Conservation (phyloP, 108 stramenopile species). For the Conticribra guillardii region DNA sequence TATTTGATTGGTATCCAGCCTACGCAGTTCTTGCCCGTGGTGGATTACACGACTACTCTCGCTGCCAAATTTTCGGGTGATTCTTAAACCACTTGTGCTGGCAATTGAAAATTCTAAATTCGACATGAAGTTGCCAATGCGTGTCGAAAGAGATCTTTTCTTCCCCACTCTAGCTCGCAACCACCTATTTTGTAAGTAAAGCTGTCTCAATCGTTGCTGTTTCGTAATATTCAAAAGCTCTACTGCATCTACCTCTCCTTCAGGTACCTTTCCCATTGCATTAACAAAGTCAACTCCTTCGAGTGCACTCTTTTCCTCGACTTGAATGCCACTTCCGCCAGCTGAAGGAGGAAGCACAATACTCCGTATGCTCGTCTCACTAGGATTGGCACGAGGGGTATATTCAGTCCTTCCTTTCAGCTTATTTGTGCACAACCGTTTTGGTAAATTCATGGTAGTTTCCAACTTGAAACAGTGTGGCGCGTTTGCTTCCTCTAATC, state of each 20-base stretch:
- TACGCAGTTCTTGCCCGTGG: conserved; percentile 8
- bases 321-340: conserved; percentile 37
- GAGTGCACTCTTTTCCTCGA: conserved; percentile 54
- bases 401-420: conserved; percentile 72
- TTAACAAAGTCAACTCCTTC: conserved; percentile 70
- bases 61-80: too few species aligned
- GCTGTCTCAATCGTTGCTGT: conserved; percentile 6
- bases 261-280: conserved; percentile 52
- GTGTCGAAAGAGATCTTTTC: too few species aligned
- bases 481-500: conserved; percentile 18
- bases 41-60: not conserved
- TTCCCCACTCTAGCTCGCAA: conserved; percentile 6
- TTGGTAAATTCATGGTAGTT: conserved; percentile 40
- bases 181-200: not conserved
- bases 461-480: conserved; percentile 43
- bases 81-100: too few species aligned
- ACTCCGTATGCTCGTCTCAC: conserved; percentile 55
- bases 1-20: conserved; percentile 51
- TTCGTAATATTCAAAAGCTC: conserved; percentile 52
- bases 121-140: too few species aligned
- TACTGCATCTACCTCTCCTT: conserved; percentile 63
- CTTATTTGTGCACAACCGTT: conserved; percentile 57
- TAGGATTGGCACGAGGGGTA: conserved; percentile 76
- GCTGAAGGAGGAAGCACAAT: conserved; percentile 28
- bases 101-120: too few species aligned